Conservation (phyloP, 768 basidiomycete genomes). For the Gloeophyllum trabeum region DNA sequence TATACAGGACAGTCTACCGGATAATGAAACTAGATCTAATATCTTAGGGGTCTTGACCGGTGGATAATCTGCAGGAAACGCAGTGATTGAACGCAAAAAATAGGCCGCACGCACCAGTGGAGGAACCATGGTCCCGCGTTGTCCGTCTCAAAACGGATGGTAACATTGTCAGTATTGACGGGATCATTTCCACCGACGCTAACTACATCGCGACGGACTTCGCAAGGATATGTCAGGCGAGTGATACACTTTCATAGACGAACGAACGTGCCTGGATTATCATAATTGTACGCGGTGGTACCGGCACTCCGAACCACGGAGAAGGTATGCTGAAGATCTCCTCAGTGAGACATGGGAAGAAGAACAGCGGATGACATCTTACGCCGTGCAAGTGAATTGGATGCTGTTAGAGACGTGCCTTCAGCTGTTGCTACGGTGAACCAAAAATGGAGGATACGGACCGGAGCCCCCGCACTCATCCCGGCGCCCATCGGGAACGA, state of each 20-base stretch:
- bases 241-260: no score
- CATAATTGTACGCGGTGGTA: constrained; percentile 20
- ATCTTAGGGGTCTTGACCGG: no score
- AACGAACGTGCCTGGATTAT: no score
- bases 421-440: neutral
- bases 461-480: neutral
- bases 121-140: constrained; percentile 7
- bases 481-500: constrained; percentile 15
- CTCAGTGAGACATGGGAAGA: constrained; percentile 1
- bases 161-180: constrained; percentile 9
- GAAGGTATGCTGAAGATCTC: constrained; percentile 21
- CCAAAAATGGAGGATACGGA: neutral
- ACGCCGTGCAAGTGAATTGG: constrained; percentile 31
- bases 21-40: no score
- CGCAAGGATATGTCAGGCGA: no score
- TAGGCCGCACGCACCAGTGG: constrained; percentile 2
- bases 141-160: constrained; percentile 13
- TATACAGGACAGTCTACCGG: no score
- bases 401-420: constrained; percentile 5
- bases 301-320: constrained; percentile 24
- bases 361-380: constrained; percentile 7
- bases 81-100: neutral
- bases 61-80: no score
- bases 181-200: constrained; percentile 7
- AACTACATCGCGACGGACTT: constrained; percentile 21